Conservation (phyloP, 257 asterid genomes). For the Primulina eburnea region DNA sequence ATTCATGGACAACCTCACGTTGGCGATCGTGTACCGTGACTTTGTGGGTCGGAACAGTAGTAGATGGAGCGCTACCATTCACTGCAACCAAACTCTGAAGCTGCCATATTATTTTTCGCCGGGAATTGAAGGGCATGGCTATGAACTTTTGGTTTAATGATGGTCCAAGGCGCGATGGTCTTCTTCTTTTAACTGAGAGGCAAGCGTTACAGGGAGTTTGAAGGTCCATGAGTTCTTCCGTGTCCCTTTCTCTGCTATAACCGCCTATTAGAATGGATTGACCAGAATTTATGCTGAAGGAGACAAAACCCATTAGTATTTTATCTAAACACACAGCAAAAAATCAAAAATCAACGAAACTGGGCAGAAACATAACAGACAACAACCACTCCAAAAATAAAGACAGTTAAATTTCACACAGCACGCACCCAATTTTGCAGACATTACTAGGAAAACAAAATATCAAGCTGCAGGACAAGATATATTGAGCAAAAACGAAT, state of each 20-base stretch:
- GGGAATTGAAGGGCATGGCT: constrained; percentile 14
- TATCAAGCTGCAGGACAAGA: background rate
- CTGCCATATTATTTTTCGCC: constrained; percentile 30
- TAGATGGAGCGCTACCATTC: constrained; percentile 29
- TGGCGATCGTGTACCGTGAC: constrained; percentile 62
- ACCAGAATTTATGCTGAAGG: constrained; percentile 4
- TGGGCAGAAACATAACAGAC: background rate
- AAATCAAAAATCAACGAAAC: background rate
- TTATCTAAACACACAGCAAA: background rate
- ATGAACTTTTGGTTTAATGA: constrained; percentile 19
- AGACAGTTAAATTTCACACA: background rate
- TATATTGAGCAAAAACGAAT: constrained; percentile 4
- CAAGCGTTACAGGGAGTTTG: constrained; percentile 49
- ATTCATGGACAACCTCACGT: constrained; percentile 53
- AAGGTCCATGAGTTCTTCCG: constrained; percentile 39
- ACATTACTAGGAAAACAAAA: background rate
- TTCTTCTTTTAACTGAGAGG: constrained; percentile 29
- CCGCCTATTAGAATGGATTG: background rate
- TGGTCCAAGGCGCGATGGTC: constrained; percentile 20
- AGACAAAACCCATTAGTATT: background rate
- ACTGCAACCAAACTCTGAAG: constrained; percentile 31
- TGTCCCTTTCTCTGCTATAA: constrained; percentile 20
- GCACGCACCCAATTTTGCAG: background rate
- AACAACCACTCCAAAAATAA: background rate
- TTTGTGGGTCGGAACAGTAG: constrained; percentile 46